Base-by-base conservation (phyloP, 768 basidiomycete species). In the Cystobasidium ongulense region DNA sequence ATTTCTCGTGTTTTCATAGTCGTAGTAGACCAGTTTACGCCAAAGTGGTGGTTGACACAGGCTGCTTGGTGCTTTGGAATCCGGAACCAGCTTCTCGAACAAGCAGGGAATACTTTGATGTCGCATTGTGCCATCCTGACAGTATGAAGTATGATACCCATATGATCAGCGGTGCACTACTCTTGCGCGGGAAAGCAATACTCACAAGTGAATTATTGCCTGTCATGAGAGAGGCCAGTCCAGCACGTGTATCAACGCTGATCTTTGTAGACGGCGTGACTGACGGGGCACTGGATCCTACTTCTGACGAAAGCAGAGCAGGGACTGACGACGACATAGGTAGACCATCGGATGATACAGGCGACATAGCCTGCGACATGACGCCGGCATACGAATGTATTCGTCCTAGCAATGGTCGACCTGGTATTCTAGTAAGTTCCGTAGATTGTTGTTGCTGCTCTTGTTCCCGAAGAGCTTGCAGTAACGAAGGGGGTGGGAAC, bases 201-300 rank as follows among this genome's bases (percentile, higher is more conserved):
- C 77, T 75, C 18, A 50, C 50, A 7, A 76, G 54, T 0, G 74
- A 73, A 11, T 75, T 70, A 71, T 77, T 77, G 54, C 75, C 76
- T 5, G 74, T 76, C 41, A 76, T 31, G 13, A 77, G 62, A 25
- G 63, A 67, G 2, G 75, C 71, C 0, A 77, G 66, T 0, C 71
- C 64, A 0, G 77, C 75, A 33, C 64, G 62, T 10, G 64, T 72
- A 36, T 76, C 74, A n/a, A 77, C 71, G 5, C 70, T 63, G 61
- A 77, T 76, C 31, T 75, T 33, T 1, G 66, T 66, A 0, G 67
- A 57, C 13, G 10, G 53, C 15, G 74, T 67, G 0, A 43, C 4
- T 4, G 63, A 35, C 25, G 61, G 33, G 1, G 23, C 7, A 5
- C 33, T 64, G 4, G 38, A 33, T 8, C n/a, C 11, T 18, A 57